Evolutionary conservation across 2,329 filamentous ascomycete genomes (phyloP), one percentile per base, ranked within the genome.

Genomic region (Leptographium lundbergii): DNA sequence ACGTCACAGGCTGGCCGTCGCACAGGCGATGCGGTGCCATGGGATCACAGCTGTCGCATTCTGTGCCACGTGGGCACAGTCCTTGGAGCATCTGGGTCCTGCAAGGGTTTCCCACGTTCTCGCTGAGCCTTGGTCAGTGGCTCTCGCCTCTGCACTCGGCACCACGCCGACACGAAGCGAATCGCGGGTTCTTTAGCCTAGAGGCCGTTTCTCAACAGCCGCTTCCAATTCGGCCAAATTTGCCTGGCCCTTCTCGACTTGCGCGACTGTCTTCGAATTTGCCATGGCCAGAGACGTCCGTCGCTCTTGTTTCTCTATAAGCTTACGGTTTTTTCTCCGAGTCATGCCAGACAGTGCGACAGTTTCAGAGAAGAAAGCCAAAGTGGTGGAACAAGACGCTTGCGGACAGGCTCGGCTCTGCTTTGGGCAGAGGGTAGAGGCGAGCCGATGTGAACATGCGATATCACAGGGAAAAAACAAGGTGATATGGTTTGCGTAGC

Each of bases 311-410:
- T 34, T 54, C 36, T 17, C 53, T 42, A 24, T 55, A 55, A 55
- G 53, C 53, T 42, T 55, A 55, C 29, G 53, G 4, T 56, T 48
- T 56, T 56, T 56, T 56, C 42, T 48, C 54, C 36, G 54, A 56
- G 54, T 56, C 19, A 24, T 47, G 39, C 36, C 39, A 45, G 27
- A 22, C 36, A 47, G 39, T 56, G 54, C 25, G 36, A 56, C 54
- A n/a, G 54, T 56, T 56, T 56, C 54, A 56, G 22, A 56, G 39
- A 48, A 25, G 52, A 48, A 27, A 48, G 25, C 11, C 24, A 14
- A 19, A 42, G 22, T 19, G 42, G 54, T 56, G 54, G 25, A 56
- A 56, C 54, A 19, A 2, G 22, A 6, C 11, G 13, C 19, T 7
- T 4, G 19, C 4, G 2, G 32, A 34, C 14, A 17, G 24, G n/a